Evolutionary conservation across 441 rosid genomes (phyloP).

Genomic region (Euphorbia schlechtendalii): DNA sequence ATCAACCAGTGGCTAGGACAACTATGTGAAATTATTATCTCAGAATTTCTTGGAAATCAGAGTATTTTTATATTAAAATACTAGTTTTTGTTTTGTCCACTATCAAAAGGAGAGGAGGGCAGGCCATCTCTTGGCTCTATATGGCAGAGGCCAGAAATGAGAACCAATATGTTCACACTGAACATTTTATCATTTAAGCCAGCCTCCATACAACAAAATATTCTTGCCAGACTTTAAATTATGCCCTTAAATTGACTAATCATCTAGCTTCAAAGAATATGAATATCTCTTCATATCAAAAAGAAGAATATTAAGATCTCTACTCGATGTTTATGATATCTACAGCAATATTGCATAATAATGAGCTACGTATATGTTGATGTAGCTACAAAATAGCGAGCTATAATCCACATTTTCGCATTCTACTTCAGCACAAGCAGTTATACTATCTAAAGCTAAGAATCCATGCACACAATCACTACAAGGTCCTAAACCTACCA

Average conservation of each 20-base stretch:
- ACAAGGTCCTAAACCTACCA: neutral
- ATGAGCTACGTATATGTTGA: neutral
- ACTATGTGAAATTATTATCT: neutral
- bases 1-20: neutral
- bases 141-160: neutral
- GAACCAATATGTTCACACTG: neutral
- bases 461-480: too few relatives aligned
- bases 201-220: neutral
- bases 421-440: neutral
- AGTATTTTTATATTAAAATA: neutral
- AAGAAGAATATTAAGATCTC: neutral
- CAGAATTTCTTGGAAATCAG: neutral
- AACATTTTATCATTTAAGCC: too few relatives aligned
- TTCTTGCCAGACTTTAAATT: neutral
- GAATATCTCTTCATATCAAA: neutral
- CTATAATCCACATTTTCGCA: neutral
- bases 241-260: conserved; percentile 4
- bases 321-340: neutral
- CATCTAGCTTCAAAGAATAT: neutral
- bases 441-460: neutral
- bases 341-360: neutral
- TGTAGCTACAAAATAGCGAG: neutral
- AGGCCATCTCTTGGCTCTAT: neutral
- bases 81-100: neutral
- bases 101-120: neutral